Conservation (phyloP, 768 basidiomycete genomes). For the Sporobolomyces roseus region DNA sequence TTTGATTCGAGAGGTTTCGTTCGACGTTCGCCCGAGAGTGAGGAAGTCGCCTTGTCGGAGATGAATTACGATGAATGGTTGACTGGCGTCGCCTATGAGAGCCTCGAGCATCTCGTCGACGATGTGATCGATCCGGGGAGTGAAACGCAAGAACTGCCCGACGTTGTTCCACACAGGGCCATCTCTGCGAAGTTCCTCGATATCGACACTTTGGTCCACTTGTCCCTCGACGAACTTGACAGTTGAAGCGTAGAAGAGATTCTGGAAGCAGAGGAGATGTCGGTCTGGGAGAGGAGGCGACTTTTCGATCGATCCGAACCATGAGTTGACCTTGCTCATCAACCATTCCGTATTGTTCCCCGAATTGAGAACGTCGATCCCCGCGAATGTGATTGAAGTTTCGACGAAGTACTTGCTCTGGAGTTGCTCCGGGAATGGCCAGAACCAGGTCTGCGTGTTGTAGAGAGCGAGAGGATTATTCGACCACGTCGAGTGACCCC, state of each 20-base stretch:
- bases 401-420: slow-evolving; percentile 23
- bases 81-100: slow-evolving; percentile 5
- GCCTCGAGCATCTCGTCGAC: slow-evolving; percentile 25
- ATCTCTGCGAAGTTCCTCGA: slow-evolving; percentile 29
- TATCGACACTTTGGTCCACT: slow-evolving; percentile 6
- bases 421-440: slow-evolving; percentile 29
- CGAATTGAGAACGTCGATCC: slow-evolving; percentile 27
- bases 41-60: slow-evolving; percentile 32
- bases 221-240: slow-evolving; percentile 28
- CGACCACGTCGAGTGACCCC: slow-evolving; percentile 28
- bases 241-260: slow-evolving; percentile 28
- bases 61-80: slow-evolving; percentile 31
- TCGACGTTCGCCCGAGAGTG: not conserved
- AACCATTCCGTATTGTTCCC: slow-evolving; percentile 24
- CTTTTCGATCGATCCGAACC: slow-evolving; percentile 1
- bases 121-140: slow-evolving; percentile 21
- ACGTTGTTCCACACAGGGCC: slow-evolving; percentile 18
- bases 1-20: not conserved
- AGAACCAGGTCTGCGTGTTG: slow-evolving; percentile 31
- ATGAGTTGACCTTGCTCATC: not conserved
- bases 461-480: slow-evolving; percentile 21
- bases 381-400: slow-evolving; percentile 31
- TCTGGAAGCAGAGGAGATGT: slow-evolving; percentile 36
- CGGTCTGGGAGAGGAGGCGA: slow-evolving; percentile 25
- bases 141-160: slow-evolving; percentile 24